Evolutionary conservation across 148 eudicot species (phyloP).

Genomic region (Nepenthes gracilis): DNA sequence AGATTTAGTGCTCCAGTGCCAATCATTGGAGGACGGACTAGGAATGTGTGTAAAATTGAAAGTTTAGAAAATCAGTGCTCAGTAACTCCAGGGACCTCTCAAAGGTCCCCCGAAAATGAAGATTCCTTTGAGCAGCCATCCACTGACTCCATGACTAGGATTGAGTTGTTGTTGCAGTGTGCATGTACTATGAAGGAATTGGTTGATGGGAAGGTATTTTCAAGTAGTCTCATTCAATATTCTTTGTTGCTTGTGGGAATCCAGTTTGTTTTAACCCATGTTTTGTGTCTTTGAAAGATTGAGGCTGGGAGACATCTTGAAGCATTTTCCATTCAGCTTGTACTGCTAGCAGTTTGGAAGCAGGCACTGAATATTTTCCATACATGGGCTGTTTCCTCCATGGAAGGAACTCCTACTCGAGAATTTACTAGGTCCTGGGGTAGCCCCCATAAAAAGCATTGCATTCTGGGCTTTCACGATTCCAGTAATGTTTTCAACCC

Average conservation of each 20-base stretch:
- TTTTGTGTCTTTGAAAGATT: slow-evolving; percentile 28
- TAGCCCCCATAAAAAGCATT: slow-evolving; percentile 25
- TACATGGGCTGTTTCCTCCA: slow-evolving; percentile 68
- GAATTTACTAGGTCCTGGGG: slow-evolving; percentile 27
- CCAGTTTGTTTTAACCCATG: not conserved
- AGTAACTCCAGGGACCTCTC: slow-evolving; percentile 54
- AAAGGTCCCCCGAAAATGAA: slow-evolving; percentile 48
- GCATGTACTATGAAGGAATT: slow-evolving; percentile 69
- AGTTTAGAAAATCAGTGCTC: slow-evolving; percentile 58
- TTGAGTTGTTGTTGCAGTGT: slow-evolving; percentile 61
- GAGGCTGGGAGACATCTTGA: slow-evolving; percentile 57
- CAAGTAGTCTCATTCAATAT: not conserved
- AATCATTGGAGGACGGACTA: slow-evolving; percentile 32
- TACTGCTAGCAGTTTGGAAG: slow-evolving; percentile 87
- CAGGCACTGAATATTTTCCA: slow-evolving; percentile 85
- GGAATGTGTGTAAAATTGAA: slow-evolving; percentile 22
- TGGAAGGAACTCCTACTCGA: slow-evolving; percentile 54
- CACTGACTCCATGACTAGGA: slow-evolving; percentile 49
- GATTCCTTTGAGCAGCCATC: slow-evolving; percentile 61
- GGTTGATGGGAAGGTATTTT: slow-evolving; percentile 62
- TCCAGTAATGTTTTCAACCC: slow-evolving; percentile 23
- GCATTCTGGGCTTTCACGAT: slow-evolving; percentile 31
- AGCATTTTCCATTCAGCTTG: slow-evolving; percentile 94
- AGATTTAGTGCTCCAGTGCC: slow-evolving; percentile 40
- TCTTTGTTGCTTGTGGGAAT: not conserved